Conservation (phyloP, 768 basidiomycete species). For the Ramaria sp. region DNA sequence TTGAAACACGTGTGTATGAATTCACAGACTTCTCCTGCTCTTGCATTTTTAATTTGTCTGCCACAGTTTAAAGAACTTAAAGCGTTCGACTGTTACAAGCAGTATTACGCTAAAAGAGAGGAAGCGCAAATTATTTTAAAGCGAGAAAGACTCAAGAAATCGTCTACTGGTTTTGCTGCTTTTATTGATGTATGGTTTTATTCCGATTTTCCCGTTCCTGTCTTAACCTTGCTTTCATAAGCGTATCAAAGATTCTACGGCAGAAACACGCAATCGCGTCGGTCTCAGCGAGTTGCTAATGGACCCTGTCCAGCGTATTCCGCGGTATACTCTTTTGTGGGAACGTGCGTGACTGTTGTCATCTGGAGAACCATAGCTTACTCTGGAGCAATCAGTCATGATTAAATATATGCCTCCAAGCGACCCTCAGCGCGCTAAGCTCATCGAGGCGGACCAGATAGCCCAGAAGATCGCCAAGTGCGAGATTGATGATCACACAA, state of each 20-base stretch:
- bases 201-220: conserved; percentile 5
- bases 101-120: conserved; percentile 87
- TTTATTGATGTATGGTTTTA: conserved; percentile 69
- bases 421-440: conserved; percentile 67
- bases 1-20: conserved; percentile 46
- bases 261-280: conserved; percentile 67
- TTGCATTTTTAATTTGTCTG: neutral
- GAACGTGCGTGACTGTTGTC: conserved; percentile 27
- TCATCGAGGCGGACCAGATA: conserved; percentile 77
- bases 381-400: conserved; percentile 46
- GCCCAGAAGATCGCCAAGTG: conserved; percentile 86
- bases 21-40: neutral
- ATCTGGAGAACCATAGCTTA: neutral
- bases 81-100: conserved; percentile 86
- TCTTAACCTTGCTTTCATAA: conserved; percentile 20
- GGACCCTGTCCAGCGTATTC: conserved; percentile 95
- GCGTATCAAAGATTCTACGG: conserved; percentile 79
- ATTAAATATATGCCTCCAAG: conserved; percentile 74
- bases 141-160: conserved; percentile 67
- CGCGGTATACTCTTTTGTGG: conserved; percentile 87
- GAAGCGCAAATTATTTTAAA: conserved; percentile 86
- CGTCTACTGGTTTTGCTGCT: conserved; percentile 62
- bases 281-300: conserved; percentile 87
- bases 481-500: conserved; percentile 86
- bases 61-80: conserved; percentile 57